Conservation (phyloP, 2,329 filamentous ascomycete genomes). For the Aspergillus neotritici region DNA sequence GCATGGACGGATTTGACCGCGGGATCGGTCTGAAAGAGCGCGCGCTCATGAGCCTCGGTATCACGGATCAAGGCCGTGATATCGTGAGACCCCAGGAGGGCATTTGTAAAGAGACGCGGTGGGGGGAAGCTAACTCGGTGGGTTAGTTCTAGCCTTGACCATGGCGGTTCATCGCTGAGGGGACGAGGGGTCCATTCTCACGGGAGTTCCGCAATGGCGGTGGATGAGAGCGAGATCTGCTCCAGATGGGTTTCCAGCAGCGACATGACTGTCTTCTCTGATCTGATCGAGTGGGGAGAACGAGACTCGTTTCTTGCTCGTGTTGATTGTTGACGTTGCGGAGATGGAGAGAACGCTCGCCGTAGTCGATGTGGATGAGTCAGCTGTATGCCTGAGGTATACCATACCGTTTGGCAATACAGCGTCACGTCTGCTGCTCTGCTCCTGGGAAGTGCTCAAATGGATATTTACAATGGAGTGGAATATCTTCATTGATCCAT, state of each 20-base stretch:
- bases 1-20: conserved; percentile 49
- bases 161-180: not conserved
- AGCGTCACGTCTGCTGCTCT: too few relatives aligned
- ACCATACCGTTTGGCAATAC: too few relatives aligned
- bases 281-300: not conserved
- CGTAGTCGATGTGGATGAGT: too few relatives aligned
- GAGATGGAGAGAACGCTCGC: not conserved
- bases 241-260: conserved; percentile 66
- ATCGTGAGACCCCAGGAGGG: conserved; percentile 78
- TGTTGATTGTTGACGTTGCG: not conserved
- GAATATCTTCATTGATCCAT: too few relatives aligned
- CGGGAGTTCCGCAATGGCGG: conserved; percentile 70
- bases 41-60: conserved; percentile 88
- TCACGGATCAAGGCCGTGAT: conserved; percentile 93
- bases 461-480: too few relatives aligned
- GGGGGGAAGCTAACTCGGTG: conserved; percentile 64
- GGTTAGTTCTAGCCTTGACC: conserved; percentile 7
- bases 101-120: conserved; percentile 94
- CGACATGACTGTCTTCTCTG: conserved; percentile 50
- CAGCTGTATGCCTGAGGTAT: too few relatives aligned
- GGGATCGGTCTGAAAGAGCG: conserved; percentile 85
- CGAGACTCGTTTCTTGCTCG: not conserved
- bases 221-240: conserved; percentile 70
- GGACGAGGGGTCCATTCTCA: conserved; percentile 37
- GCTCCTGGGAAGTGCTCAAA: too few relatives aligned